Conservation (phyloP, 176 grass and related monocot species). For the Aegilops umbellulata region DNA sequence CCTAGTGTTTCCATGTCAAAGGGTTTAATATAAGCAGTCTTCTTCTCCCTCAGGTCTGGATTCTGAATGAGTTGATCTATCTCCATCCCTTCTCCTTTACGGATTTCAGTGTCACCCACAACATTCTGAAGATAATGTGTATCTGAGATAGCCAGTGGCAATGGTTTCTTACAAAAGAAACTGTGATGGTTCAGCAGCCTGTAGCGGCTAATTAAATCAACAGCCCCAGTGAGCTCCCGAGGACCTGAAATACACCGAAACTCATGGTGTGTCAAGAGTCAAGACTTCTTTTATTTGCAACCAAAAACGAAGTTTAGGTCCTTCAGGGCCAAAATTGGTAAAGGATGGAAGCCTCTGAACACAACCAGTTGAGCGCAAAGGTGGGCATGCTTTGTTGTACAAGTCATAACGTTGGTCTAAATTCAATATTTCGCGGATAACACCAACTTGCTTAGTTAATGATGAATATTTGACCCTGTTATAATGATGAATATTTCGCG, state of each 20-base stretch:
- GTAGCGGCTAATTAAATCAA: slow-evolving; percentile 92
- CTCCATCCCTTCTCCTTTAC: slow-evolving; percentile 99
- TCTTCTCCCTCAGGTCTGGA: slow-evolving; percentile 60
- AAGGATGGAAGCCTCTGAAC: background rate
- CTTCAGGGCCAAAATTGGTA: background rate
- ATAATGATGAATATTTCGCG: background rate
- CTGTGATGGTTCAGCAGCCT: slow-evolving; percentile 75
- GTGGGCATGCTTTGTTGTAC: background rate
- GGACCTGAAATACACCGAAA: slow-evolving; percentile 56
- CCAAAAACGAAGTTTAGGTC: background rate
- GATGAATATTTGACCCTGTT: background rate
- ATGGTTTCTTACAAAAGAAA: slow-evolving; percentile 90
- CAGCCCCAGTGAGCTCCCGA: slow-evolving; percentile 78
- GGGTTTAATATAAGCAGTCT: slow-evolving; percentile 63
- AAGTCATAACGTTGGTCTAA: background rate
- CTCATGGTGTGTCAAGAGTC: background rate
- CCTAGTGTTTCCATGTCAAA: slow-evolving; percentile 81
- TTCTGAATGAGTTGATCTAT: slow-evolving; percentile 86
- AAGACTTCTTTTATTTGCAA: slow-evolving; percentile 12
- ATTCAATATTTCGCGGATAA: background rate
- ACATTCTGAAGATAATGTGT: slow-evolving; percentile 95
- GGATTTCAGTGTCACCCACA: slow-evolving; percentile 94
- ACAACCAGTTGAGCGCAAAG: background rate
- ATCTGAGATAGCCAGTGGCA: slow-evolving; percentile 83
- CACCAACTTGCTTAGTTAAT: background rate